phyloP scores from a whole-genome alignment of 2,329 filamentous ascomycete species.

The Pochonia chlamydosporia region DNA sequence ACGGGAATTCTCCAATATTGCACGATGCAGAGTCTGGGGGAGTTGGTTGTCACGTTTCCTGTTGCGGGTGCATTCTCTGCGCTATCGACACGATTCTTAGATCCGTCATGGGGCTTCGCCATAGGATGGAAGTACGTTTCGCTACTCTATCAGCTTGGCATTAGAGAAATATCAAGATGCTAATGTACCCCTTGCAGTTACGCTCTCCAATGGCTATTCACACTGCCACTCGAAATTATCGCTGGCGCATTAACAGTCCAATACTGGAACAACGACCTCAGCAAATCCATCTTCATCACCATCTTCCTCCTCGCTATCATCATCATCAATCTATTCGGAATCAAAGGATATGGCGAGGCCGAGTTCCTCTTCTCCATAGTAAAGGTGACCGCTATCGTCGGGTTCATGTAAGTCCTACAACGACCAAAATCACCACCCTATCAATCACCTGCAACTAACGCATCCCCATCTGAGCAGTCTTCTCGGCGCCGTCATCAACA shows the following conservation, averaged over 20 bases:
- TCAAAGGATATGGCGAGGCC: constrained; percentile 83
- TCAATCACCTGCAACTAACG: too few relatives aligned
- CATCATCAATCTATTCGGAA: constrained; percentile 78
- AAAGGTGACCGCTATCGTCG: constrained; percentile 80
- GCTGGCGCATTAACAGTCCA: constrained; percentile 78
- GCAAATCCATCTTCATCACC: constrained; percentile 72
- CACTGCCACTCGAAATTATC: constrained; percentile 80
- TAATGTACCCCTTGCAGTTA: constrained; percentile 59
- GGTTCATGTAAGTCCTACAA: constrained; percentile 74
- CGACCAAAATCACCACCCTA: too few relatives aligned
- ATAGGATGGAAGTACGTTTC: constrained; percentile 82
- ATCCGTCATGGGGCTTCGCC: constrained; percentile 90
- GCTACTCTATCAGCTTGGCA: constrained; percentile 2
- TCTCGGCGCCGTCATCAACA: constrained; percentile 79
- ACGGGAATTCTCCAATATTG: constrained; percentile 87
- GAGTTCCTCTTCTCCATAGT: constrained; percentile 84
- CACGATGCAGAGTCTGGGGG: constrained; percentile 85
- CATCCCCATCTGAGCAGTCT: constrained; percentile 47
- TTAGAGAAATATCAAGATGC: too few relatives aligned
- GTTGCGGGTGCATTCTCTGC: constrained; percentile 88
- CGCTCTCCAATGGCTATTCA: constrained; percentile 79
- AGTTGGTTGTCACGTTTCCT: constrained; percentile 85
- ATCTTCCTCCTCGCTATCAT: constrained; percentile 75
- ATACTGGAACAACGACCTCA: constrained; percentile 65
- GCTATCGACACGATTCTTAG: constrained; percentile 86